phyloP scores from a whole-genome alignment of 805 yeast species.

The Candida pseudofarinosa region DNA sequence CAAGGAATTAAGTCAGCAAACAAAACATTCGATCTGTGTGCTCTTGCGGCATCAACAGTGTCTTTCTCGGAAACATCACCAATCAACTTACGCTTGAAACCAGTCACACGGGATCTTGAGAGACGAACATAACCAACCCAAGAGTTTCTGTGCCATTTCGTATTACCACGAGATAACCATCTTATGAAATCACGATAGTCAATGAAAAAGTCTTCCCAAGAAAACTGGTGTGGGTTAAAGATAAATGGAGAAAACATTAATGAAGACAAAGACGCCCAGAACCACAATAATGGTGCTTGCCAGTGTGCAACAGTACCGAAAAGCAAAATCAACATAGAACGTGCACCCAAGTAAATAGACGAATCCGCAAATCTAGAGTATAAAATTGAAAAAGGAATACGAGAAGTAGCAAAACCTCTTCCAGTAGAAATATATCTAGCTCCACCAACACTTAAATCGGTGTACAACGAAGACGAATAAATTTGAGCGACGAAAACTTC shows the following conservation, averaged over 20 bases:
- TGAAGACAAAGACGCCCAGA: slow-evolving; percentile 91
- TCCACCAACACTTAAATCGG: slow-evolving; percentile 72
- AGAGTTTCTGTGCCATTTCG: slow-evolving; percentile 83
- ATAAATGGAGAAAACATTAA: slow-evolving; percentile 88
- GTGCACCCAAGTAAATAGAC: slow-evolving; percentile 80
- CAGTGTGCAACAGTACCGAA: slow-evolving; percentile 76
- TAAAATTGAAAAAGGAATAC: slow-evolving; percentile 61
- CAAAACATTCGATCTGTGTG: slow-evolving; percentile 71
- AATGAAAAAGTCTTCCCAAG: slow-evolving; percentile 92
- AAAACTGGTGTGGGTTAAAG: slow-evolving; percentile 96
- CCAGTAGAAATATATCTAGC: slow-evolving; percentile 82
- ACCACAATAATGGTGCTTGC: slow-evolving; percentile 95
- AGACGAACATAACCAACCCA: slow-evolving; percentile 82
- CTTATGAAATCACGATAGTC: slow-evolving; percentile 92
- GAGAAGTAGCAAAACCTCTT: slow-evolving; percentile 73
- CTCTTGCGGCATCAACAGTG: slow-evolving; percentile 67
- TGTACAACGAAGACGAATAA: slow-evolving; percentile 65
- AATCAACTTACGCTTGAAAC: slow-evolving; percentile 73
- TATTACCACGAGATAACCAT: slow-evolving; percentile 89
- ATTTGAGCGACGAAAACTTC: slow-evolving; percentile 78
- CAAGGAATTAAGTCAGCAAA: slow-evolving; percentile 80
- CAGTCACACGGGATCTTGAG: slow-evolving; percentile 85
- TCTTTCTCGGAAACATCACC: slow-evolving; percentile 67
- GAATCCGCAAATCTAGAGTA: slow-evolving; percentile 73
- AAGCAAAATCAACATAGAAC: slow-evolving; percentile 66